Conservation (phyloP, 257 asterid genomes). For the Fraxinus anomala region DNA sequence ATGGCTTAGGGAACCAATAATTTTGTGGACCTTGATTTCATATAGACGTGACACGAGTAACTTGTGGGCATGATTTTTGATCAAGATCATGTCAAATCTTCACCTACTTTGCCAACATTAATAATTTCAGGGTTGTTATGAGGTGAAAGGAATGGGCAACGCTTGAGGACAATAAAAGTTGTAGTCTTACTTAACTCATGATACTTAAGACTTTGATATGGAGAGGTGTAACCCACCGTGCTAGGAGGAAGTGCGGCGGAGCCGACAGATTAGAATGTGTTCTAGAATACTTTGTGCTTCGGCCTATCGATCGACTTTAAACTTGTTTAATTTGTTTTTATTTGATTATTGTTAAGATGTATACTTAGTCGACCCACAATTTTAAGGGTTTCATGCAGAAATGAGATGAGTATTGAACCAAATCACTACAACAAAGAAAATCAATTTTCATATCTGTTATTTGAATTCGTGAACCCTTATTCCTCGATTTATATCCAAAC, state of each 20-base stretch:
- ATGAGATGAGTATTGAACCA: no score
- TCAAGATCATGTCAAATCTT: background rate
- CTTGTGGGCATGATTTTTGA: background rate
- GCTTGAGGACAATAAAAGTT: background rate
- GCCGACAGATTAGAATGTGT: background rate
- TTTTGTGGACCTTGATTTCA: background rate
- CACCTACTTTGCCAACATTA: constrained; percentile 19
- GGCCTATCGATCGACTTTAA: no score
- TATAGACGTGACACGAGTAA: background rate
- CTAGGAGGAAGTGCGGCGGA: background rate
- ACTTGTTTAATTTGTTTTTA: no score
- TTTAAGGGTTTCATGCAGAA: background rate
- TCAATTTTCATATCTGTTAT: no score
- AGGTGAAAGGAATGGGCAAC: constrained; percentile 1
- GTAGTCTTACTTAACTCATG: background rate
- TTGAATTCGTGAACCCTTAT: background rate
- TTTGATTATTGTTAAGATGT: no score
- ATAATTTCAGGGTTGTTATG: background rate
- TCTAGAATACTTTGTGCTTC: no score
- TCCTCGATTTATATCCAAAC: background rate
- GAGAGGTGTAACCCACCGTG: background rate
- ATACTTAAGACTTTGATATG: background rate
- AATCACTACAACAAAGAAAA: background rate
- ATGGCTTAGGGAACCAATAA: background rate
- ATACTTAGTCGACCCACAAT: background rate